Conservation (phyloP, 169 alveolate genomes). For the Plasmodium chabaudi region DNA sequence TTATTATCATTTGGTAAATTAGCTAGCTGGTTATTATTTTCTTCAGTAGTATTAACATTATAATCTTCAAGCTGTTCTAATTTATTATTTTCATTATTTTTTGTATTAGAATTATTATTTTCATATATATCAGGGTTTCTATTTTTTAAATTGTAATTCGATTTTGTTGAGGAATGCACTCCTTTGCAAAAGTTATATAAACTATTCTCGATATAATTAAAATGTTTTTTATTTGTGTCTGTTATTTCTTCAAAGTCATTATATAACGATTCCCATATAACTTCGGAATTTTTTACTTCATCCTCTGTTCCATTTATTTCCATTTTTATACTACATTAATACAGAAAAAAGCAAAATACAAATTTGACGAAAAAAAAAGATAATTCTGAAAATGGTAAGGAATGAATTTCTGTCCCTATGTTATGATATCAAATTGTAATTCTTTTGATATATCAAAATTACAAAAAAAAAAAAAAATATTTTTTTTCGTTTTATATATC, state of each 20-base stretch:
- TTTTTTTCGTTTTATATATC: too few species aligned
- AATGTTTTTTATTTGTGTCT: conserved; percentile 44
- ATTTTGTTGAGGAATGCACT: conserved; percentile 15
- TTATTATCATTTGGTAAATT: neutral
- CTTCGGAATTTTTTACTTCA: conserved; percentile 13
- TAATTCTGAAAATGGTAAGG: neutral
- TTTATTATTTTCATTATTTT: neutral
- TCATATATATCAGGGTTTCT: neutral
- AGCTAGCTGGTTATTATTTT: neutral
- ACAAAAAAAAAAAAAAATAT: too few species aligned
- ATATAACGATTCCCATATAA: conserved; percentile 69
- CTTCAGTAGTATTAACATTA: neutral
- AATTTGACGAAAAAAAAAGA: neutral
- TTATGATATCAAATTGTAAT: too few species aligned
- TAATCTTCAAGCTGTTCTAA: neutral
- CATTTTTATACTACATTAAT: conserved; percentile 9
- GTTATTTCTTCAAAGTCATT: conserved; percentile 71
- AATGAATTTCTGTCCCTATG: too few species aligned
- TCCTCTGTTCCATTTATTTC: neutral
- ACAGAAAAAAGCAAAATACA: neutral
- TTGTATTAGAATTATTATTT: neutral
- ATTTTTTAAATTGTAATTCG: conserved; percentile 25
- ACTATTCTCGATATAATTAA: conserved; percentile 58
- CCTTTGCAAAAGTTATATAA: conserved; percentile 66
- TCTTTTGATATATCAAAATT: too few species aligned